A percentile compares a stretch with the other conserved stretches of the same genome.
Evolutionary conservation across 2,329 filamentous ascomycete species (phyloP).

Genomic region (Nannizziopsis barbatae): DNA sequence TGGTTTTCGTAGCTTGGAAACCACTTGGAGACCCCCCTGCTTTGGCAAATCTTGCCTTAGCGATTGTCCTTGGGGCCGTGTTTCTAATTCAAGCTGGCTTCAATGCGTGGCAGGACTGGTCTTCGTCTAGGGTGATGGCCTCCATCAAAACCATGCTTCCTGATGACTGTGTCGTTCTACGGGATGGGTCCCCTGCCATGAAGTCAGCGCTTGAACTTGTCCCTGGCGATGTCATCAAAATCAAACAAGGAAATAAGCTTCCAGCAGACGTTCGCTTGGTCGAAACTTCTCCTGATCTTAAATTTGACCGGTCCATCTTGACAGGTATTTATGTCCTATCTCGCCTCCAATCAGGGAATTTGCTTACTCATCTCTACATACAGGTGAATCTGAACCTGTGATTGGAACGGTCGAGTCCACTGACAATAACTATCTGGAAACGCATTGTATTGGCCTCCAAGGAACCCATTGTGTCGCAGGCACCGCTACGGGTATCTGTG

Average conservation of each 20-base stretch:
- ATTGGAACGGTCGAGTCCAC: slow-evolving; percentile 54
- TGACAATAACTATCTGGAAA: slow-evolving; percentile 66
- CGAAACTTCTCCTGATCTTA: slow-evolving; percentile 56
- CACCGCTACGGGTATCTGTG: slow-evolving; percentile 54
- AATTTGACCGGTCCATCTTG: slow-evolving; percentile 62
- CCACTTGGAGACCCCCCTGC: slow-evolving; percentile 63
- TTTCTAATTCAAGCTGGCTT: slow-evolving; percentile 60
- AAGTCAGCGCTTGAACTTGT: slow-evolving; percentile 52
- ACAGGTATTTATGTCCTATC: slow-evolving; percentile 43
- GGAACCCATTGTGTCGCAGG: slow-evolving; percentile 69
- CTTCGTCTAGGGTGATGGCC: slow-evolving; percentile 63
- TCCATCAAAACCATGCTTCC: slow-evolving; percentile 74
- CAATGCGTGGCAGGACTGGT: slow-evolving; percentile 64
- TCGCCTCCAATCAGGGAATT: background rate
- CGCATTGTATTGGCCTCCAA: slow-evolving; percentile 62
- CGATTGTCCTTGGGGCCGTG: slow-evolving; percentile 59
- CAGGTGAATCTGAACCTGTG: slow-evolving; percentile 56
- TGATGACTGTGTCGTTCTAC: slow-evolving; percentile 54
- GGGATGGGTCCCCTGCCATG: slow-evolving; percentile 45
- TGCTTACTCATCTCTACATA: background rate
- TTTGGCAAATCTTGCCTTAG: slow-evolving; percentile 58
- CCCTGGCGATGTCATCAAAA: slow-evolving; percentile 56
- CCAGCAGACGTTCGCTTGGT: slow-evolving; percentile 63
- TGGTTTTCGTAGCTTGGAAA: slow-evolving; percentile 68
- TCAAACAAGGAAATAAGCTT: slow-evolving; percentile 62